phyloP scores from a whole-genome alignment of 1,284 basidiomycete genomes.

The Tylopilus sp. region DNA sequence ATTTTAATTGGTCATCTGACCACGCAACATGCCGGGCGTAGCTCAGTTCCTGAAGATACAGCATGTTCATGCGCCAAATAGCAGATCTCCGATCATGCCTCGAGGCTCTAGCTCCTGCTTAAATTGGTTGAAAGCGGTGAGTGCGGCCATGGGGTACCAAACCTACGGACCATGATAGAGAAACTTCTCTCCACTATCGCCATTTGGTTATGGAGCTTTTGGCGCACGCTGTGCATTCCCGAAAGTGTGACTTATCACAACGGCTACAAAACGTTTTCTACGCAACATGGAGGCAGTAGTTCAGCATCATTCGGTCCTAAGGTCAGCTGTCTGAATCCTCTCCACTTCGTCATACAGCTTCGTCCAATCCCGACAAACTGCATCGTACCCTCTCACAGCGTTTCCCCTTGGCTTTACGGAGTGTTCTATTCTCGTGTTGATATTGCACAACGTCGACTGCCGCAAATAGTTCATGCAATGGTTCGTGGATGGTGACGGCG shows the following conservation, averaged over 20 bases:
- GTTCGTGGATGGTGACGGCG: conserved; percentile 7
- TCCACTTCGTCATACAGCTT: conserved; percentile 18
- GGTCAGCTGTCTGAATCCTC: conserved; percentile 1
- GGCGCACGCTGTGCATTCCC: too few species aligned
- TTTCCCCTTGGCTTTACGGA: conserved; percentile 9
- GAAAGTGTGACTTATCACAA: too few species aligned
- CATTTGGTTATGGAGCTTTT: too few species aligned
- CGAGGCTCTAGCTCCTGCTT: not conserved
- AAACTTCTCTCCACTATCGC: not conserved
- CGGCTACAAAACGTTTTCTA: too few species aligned
- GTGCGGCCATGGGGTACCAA: not conserved
- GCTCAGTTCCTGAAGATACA: not conserved
- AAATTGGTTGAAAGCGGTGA: too few species aligned
- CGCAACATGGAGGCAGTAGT: not conserved
- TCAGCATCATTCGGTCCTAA: not conserved
- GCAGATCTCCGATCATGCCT: not conserved
- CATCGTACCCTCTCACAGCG: conserved; percentile 13
- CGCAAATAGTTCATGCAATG: conserved; percentile 18
- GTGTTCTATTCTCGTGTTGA: conserved; percentile 14
- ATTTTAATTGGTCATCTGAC: not conserved
- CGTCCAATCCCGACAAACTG: conserved; percentile 15
- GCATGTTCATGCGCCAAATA: not conserved
- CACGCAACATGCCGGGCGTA: not conserved
- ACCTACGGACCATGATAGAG: not conserved
- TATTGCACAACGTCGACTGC: conserved; percentile 10